A percentile compares a stretch with the other conserved stretches of the same genome.
Evolutionary conservation across 192 early-diverging fungal genomes (phyloP).

Genomic region (Linnemannia schmuckeri): DNA sequence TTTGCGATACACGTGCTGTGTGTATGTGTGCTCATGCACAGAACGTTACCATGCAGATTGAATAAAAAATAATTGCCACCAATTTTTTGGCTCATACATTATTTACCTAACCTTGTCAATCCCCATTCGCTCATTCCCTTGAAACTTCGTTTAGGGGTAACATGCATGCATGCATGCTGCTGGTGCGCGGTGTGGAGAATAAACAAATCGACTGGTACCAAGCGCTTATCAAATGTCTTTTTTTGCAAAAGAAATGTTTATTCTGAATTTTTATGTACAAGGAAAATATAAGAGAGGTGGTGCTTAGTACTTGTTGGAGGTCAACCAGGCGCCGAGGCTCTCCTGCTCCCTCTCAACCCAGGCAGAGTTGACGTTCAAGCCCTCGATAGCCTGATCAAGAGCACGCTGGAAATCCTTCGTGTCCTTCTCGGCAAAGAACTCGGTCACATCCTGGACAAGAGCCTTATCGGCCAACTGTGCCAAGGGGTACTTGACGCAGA

Average conservation of each 20-base stretch:
- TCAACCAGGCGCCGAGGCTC: conserved; percentile 65
- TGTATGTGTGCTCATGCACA: neutral
- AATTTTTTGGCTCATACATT: too few relatives aligned
- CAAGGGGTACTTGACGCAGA: conserved; percentile 52
- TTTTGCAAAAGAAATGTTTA: neutral
- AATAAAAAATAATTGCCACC: too few relatives aligned
- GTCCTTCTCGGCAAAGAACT: conserved; percentile 77
- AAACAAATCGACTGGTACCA: too few relatives aligned
- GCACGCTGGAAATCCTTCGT: conserved; percentile 75
- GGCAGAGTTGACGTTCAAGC: conserved; percentile 69
- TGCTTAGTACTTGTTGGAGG: conserved; percentile 40
- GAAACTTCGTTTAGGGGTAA: neutral
- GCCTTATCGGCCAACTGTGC: conserved; percentile 54
- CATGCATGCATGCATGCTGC: neutral
- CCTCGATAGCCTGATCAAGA: conserved; percentile 82
- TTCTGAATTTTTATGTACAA: neutral
- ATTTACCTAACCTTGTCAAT: too few relatives aligned
- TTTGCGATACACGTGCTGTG: neutral
- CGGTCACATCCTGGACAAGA: conserved; percentile 71
- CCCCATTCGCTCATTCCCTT: neutral
- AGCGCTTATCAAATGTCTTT: too few relatives aligned
- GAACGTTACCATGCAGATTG: too few relatives aligned
- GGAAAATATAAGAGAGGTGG: neutral
- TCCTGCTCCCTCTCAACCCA: conserved; percentile 69
- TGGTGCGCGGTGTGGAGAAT: neutral